Evolutionary conservation across 495 filamentous ascomycete species (phyloP).

Genomic region (Venustampulla echinocandica): DNA sequence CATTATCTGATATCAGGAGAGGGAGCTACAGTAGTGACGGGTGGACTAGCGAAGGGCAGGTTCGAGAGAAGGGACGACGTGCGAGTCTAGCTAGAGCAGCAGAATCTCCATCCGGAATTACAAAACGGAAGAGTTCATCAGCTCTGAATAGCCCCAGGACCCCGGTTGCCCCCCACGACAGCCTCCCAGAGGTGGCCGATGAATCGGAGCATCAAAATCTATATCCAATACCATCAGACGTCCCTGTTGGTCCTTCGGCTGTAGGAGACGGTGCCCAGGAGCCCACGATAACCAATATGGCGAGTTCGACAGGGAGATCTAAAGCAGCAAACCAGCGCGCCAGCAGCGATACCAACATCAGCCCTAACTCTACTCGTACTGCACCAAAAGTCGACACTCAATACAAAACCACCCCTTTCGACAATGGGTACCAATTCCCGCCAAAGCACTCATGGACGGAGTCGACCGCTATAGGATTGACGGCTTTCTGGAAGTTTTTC

Average conservation of each 20-base stretch:
- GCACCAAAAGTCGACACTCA: not conserved
- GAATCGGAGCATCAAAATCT: not conserved
- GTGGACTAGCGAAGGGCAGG: conserved; percentile 20
- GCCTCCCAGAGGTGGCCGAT: conserved; percentile 9
- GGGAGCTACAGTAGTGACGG: conserved; percentile 20
- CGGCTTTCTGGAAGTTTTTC: conserved; percentile 46
- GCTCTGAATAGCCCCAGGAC: conserved; percentile 5
- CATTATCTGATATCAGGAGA: conserved; percentile 20
- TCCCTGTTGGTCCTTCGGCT: not conserved
- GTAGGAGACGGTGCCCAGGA: not conserved
- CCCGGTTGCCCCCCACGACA: conserved; percentile 5
- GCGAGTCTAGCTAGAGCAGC: conserved; percentile 9
- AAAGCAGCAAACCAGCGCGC: conserved; percentile 9
- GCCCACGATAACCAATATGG: not conserved
- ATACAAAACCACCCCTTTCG: conserved; percentile 18
- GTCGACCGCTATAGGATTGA: conserved; percentile 44
- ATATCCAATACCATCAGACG: not conserved
- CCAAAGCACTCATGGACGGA: conserved; percentile 53
- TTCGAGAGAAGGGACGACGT: conserved; percentile 17
- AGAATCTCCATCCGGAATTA: conserved; percentile 3
- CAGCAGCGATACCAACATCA: conserved; percentile 13
- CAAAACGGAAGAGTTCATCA: not conserved
- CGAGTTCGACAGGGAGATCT: not conserved
- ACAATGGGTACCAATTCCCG: conserved; percentile 63
- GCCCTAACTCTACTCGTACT: not conserved